Evolutionary conservation across 768 basidiomycete species (phyloP).

Genomic region (Calocera viscosa): DNA sequence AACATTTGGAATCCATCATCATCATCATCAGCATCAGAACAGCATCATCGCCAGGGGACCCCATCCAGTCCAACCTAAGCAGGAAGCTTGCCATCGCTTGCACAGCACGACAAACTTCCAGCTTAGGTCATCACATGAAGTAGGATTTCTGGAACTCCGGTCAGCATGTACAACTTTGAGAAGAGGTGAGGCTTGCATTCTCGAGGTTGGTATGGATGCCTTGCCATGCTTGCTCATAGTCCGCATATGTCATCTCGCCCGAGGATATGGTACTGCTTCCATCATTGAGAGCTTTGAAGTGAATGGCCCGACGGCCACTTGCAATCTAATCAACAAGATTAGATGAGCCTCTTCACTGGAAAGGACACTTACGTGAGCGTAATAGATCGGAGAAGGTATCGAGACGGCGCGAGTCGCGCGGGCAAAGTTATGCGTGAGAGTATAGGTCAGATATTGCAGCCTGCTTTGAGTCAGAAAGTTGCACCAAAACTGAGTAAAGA

Average conservation of each 20-base stretch:
- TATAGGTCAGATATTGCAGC: constrained; percentile 38
- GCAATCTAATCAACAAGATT: neutral
- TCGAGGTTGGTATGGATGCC: neutral
- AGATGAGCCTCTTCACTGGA: neutral
- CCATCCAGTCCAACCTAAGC: neutral
- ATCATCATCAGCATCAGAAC: too few species aligned
- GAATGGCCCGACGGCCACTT: neutral
- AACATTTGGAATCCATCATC: too few species aligned
- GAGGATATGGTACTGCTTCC: neutral
- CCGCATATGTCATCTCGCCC: neutral
- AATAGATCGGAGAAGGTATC: constrained; percentile 50
- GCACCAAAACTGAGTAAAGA: too few species aligned
- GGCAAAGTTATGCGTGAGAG: constrained; percentile 42
- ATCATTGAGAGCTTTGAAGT: neutral
- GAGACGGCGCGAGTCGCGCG: constrained; percentile 46
- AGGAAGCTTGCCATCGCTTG: neutral
- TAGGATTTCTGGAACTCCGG: neutral
- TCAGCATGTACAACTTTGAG: neutral
- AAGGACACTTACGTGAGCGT: constrained; percentile 22
- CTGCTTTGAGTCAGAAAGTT: constrained; percentile 21
- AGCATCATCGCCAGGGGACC: neutral
- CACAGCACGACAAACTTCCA: neutral
- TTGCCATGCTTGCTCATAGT: neutral
- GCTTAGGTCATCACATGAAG: constrained; percentile 3
- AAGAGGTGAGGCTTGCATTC: neutral